Evolutionary conservation across 2,329 filamentous ascomycete genomes (phyloP).

Genomic region (Pseudogymnoascus sp.): DNA sequence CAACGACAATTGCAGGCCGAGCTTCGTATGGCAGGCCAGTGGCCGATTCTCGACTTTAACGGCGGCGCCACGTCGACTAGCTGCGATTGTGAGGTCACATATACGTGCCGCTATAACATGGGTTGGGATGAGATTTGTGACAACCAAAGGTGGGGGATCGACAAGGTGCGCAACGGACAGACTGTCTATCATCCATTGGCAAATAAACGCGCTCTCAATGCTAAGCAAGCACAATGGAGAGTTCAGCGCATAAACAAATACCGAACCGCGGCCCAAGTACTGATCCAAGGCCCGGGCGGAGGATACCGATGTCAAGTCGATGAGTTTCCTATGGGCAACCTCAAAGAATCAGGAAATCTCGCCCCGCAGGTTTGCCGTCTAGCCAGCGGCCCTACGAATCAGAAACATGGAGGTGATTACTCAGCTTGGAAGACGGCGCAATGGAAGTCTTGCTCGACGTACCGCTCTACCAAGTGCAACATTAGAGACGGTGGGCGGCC

Average conservation of each 20-base stretch:
- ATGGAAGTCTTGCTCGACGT: constrained; percentile 13
- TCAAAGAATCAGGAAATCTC: constrained; percentile 1
- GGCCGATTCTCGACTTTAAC: constrained; percentile 13
- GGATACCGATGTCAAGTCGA: constrained; percentile 12
- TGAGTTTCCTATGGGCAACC: constrained; percentile 17
- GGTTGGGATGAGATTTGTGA: constrained; percentile 22
- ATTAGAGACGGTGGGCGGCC: not conserved
- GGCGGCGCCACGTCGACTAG: not conserved
- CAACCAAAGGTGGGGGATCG: constrained; percentile 21
- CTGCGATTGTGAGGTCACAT: constrained; percentile 20
- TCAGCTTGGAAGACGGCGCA: constrained; percentile 6
- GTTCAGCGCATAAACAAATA: constrained; percentile 13
- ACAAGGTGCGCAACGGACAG: constrained; percentile 17
- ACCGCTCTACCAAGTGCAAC: not conserved
- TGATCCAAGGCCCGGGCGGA: not conserved
- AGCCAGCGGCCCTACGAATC: constrained; percentile 16
- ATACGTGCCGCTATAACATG: constrained; percentile 19
- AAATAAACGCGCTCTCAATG: not conserved
- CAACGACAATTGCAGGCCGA: constrained; percentile 5
- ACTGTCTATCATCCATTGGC: not conserved
- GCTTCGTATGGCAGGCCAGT: constrained; percentile 1
- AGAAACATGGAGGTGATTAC: constrained; percentile 18
- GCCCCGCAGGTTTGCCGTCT: too few relatives aligned
- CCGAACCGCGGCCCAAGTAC: not conserved
- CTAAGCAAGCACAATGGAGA: not conserved